These are phyloP conservation scores for Rhodamnia rubescens DNA, from an alignment of 345 rosid genomes.

Conservation along the genomic window DNA sequence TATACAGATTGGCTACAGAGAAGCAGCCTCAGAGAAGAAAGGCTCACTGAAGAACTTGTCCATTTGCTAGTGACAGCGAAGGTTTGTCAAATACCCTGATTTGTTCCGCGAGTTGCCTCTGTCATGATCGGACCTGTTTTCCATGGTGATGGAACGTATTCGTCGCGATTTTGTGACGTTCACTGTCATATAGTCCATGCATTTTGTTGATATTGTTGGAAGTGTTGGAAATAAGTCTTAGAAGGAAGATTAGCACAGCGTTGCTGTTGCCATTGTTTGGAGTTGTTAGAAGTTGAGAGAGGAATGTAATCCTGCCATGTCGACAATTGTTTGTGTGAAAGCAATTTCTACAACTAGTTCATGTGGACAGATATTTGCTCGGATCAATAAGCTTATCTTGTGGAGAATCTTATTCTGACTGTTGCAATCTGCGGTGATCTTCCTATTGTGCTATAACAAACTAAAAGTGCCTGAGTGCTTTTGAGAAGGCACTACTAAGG, in stretches of 20 bases:
- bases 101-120: background rate
- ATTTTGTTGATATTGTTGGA: accelerated
- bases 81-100: background rate
- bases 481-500: background rate
- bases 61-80: background rate
- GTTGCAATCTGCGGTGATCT: background rate
- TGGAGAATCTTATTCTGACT: background rate
- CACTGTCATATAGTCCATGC: accelerated
- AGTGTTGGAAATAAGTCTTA: background rate
- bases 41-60: conserved; percentile 29
- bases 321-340: background rate
- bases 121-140: background rate
- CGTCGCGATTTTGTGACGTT: background rate
- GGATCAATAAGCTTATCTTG: background rate
- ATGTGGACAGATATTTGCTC: background rate
- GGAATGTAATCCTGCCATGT: background rate
- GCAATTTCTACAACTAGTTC: background rate
- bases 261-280: background rate
- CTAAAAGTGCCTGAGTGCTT: background rate
- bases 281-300: background rate
- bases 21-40: conserved; percentile 69
- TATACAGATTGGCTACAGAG: conserved; percentile 65
- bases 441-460: background rate
- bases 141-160: background rate
- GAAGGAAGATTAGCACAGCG: background rate